Percentiles rank a stretch among this genome's conserved stretches.
Evolutionary conservation across 805 yeast species (phyloP).

Genomic region (Candida rishiriensis): DNA sequence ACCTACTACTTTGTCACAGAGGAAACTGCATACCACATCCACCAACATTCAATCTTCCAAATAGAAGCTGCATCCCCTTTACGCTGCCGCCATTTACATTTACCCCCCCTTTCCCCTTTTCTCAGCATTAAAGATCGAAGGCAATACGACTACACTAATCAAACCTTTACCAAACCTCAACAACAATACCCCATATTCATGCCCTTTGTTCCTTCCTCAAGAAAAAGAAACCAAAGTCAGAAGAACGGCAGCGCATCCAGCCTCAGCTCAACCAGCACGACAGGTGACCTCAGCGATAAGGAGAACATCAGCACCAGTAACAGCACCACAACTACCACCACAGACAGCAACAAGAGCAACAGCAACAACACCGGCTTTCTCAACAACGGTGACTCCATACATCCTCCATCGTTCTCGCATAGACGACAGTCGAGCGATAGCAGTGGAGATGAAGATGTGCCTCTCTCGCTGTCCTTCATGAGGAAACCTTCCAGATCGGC

Average conservation of each 20-base stretch:
- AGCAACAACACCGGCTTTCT: background rate
- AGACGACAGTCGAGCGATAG: conserved; percentile 16
- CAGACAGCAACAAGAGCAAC: background rate
- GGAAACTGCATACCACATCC: no score
- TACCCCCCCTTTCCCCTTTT: no score
- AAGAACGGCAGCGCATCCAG: background rate
- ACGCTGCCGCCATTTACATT: no score
- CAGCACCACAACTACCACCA: background rate
- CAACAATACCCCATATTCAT: background rate
- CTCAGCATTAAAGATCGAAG: no score
- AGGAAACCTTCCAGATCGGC: conserved; percentile 29
- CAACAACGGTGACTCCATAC: background rate
- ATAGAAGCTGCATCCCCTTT: no score
- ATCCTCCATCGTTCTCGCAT: background rate
- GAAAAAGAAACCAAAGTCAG: conserved; percentile 1
- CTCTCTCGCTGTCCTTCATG: conserved; percentile 30
- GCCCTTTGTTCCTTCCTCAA: conserved; percentile 20
- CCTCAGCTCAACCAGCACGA: background rate
- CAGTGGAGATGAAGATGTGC: conserved; percentile 20
- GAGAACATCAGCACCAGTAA: background rate
- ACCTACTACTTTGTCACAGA: no score
- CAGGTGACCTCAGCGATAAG: no score
- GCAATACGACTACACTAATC: no score
- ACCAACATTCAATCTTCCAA: no score
- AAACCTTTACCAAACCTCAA: no score